These are phyloP conservation scores for Aspergillus eucalypticola DNA, from an alignment of 2,329 filamentous ascomycete genomes.

Conservation along the genomic window DNA sequence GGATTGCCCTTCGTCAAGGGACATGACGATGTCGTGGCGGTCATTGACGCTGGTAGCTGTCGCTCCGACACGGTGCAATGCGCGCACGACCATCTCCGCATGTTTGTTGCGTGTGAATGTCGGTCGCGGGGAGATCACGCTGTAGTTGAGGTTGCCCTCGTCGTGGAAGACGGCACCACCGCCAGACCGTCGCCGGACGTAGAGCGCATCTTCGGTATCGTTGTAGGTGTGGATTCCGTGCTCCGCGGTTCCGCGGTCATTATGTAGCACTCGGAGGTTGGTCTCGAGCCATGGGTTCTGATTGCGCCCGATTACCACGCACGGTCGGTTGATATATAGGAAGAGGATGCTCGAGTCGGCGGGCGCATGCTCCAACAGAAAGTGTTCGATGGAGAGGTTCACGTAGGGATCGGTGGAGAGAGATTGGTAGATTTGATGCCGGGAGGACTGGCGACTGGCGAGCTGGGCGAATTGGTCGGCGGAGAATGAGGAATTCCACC, in stretches of 20 bases:
- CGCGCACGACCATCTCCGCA: conserved; percentile 89
- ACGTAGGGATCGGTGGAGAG: conserved; percentile 72
- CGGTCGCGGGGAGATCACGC: conserved; percentile 77
- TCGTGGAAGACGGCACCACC: conserved; percentile 96
- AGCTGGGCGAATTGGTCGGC: conserved; percentile 36
- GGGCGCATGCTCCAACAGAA: conserved; percentile 73
- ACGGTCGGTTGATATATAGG: conserved; percentile 83
- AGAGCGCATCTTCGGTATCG: conserved; percentile 47
- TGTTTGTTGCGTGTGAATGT: conserved; percentile 82
- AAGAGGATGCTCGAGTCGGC: conserved; percentile 76
- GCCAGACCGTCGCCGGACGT: conserved; percentile 82
- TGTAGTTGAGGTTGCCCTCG: conserved; percentile 89
- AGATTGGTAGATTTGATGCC: conserved; percentile 69
- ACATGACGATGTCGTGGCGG: conserved; percentile 88
- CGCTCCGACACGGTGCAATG: conserved; percentile 57
- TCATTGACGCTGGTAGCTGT: conserved; percentile 74
- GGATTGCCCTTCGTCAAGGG: conserved; percentile 37
- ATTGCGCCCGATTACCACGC: conserved; percentile 89
- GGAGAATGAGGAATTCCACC: conserved; percentile 35
- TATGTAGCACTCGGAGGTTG: conserved; percentile 66
- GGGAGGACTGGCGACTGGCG: conserved; percentile 35
- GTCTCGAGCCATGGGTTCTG: conserved; percentile 97
- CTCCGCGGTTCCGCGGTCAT: conserved; percentile 29
- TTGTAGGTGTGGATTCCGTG: conserved; percentile 15
- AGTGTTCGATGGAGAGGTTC: conserved; percentile 93